These are phyloP conservation scores for Tricholoma hemisulphureum DNA, from an alignment of 768 basidiomycete genomes.

Conservation along the genomic window DNA sequence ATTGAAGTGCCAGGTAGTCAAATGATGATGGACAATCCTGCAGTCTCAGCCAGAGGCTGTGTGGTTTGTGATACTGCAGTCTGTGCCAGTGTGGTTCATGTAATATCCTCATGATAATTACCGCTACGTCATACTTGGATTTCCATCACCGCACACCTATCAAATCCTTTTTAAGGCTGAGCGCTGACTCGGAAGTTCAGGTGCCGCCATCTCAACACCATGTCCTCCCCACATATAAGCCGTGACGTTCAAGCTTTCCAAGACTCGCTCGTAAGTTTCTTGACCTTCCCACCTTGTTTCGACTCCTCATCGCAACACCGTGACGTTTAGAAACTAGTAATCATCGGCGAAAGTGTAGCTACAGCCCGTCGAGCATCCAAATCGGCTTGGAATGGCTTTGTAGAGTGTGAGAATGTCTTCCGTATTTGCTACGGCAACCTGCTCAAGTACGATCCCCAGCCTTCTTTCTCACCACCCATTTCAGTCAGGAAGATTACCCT, in stretches of 20 bases:
- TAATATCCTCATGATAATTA: no score
- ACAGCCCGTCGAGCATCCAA: conserved; percentile 78
- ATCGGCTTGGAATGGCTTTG: conserved; percentile 87
- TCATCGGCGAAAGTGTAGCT: conserved; percentile 86
- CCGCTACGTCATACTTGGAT: no score
- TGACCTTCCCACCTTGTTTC: neutral
- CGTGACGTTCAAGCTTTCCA: conserved; percentile 70
- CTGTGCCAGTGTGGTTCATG: no score
- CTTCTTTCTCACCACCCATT: conserved; percentile 88
- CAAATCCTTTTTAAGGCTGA: conserved; percentile 46
- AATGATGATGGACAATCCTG: no score
- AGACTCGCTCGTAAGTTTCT: conserved; percentile 65
- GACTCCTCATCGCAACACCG: conserved; percentile 3
- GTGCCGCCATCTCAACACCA: conserved; percentile 51
- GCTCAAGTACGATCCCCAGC: conserved; percentile 38
- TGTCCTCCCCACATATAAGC: conserved; percentile 72
- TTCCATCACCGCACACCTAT: no score
- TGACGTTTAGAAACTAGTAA: conserved; percentile 71
- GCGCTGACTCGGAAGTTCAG: conserved; percentile 37
- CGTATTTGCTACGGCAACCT: neutral
- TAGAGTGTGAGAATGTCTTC: conserved; percentile 63
- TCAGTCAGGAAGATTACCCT: conserved; percentile 84
- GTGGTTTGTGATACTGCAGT: no score
- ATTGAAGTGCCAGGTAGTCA: no score
- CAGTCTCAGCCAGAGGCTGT: no score